Percentiles rank a stretch among this genome's conserved stretches.
Evolutionary conservation across 257 asterid species (phyloP).

Genomic region (Nicotiana paniculata): DNA sequence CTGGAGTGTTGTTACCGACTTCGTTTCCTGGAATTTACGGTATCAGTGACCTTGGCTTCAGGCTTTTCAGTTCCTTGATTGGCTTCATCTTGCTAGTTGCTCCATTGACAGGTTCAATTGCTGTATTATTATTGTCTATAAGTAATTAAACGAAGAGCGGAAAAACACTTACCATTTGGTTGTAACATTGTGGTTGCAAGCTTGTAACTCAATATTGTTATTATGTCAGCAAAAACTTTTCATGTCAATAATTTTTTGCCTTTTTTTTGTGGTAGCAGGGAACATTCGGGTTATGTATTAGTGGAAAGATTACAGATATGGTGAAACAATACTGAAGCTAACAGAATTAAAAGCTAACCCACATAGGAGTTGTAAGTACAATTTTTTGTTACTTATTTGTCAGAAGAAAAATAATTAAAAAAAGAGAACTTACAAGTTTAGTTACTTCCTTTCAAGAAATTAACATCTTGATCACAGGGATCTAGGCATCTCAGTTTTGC

Average conservation of each 20-base stretch:
- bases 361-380: not conserved
- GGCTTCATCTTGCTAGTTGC: conserved; percentile 91
- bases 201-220: not conserved
- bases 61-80: conserved; percentile 74
- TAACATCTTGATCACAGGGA: not conserved
- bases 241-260: not conserved
- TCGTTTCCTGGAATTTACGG: conserved; percentile 90
- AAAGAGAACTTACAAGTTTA: not conserved
- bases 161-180: not conserved
- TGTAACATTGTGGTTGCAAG: not conserved
- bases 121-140: too few species aligned
- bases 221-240: not conserved
- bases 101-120: conserved; percentile 78
- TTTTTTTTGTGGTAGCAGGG: not conserved
- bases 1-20: conserved; percentile 87
- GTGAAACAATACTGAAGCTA: not conserved
- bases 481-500: not conserved
- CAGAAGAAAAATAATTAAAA: not conserved
- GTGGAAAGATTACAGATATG: not conserved
- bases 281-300: not conserved
- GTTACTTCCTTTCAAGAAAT: not conserved
- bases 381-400: not conserved
- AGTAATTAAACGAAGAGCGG: too few species aligned
- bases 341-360: not conserved
- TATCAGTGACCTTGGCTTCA: conserved; percentile 88